Evolutionary conservation across 2,329 filamentous ascomycete genomes (phyloP), one percentile per base, ranked within the genome.

Genomic region (Colletotrichum sp.): DNA sequence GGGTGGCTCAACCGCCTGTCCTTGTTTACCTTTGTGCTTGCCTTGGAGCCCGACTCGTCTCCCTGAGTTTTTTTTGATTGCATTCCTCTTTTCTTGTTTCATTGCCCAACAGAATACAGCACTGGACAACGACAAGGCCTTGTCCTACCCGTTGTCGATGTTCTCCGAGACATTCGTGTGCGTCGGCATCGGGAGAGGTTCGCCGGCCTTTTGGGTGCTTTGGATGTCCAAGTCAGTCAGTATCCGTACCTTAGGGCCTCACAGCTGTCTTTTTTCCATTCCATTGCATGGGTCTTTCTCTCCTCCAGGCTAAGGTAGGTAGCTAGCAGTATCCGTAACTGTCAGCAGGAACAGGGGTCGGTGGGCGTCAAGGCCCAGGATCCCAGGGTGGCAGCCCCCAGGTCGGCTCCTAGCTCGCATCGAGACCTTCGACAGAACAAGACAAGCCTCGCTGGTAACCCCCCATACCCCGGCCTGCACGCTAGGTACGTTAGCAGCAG

Each of bases 351-450:
- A 71, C 39, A 60, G 55, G 73, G 64, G 63, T 44, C 21, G 30
- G 28, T 52, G 28, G 72, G 72, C 52, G 69, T 57, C 57, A 73
- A 60, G 24, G 39, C 30, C 66, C 59, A 49, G 60, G 26, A 69
- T 73, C 73, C 70, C 63, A 63, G 69, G 39, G 55, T 57, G 30
- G 55, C 69, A 72, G 63, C 73, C 44, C 34, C 34, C 34, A 52
- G 63, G 32, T 39, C 52, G 69, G 62, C n/a, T 57, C 44, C 44
- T 32, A 59, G 64, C 44, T 73, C 73, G 34, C 70, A 76, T 73
- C 70, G 63, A 73, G 73, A 36, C 73, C 69, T 67, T 44, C 18
- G 64, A 76, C 73, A 69, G 63, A 76, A 72, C 28, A 21, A 72
- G 63, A 72, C 69, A 72, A 72, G 73, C 63, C 69, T 68, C 73